phyloP scores from a whole-genome alignment of 768 basidiomycete species.

The Lactarius sp. region DNA sequence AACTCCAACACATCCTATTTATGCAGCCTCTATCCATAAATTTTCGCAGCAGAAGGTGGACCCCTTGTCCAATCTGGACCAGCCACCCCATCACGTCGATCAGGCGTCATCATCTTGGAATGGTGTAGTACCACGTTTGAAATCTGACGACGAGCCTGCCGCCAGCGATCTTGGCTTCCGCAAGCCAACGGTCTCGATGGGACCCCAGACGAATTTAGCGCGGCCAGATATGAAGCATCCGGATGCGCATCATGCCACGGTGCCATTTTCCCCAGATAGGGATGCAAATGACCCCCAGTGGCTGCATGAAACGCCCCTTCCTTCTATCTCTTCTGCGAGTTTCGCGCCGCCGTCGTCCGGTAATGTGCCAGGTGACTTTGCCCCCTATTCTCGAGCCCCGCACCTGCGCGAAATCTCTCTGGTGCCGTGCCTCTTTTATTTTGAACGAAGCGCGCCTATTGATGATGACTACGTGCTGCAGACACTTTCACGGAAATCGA shows the following conservation, averaged over 20 bases:
- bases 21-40: not conserved
- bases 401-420: not conserved
- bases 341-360: not conserved
- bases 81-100: not conserved
- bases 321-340: not conserved
- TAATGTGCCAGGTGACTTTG: not conserved
- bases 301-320: not conserved
- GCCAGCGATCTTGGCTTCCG: not conserved
- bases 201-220: not conserved
- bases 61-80: not conserved
- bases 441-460: not conserved
- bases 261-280: not conserved
- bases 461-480: slow-evolving; percentile 1
- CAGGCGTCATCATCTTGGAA: not conserved
- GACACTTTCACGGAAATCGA: not conserved
- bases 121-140: not conserved
- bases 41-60: not conserved
- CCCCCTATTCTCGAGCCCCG: not conserved
- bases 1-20: not conserved
- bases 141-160: not conserved
- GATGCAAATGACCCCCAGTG: not conserved
- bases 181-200: not conserved
- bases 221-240: not conserved
- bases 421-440: not conserved
- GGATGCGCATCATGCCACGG: not conserved